These are phyloP conservation scores for Lodderomyces pseudojiufengensis DNA, from an alignment of 1,139 yeast genomes.

Conservation along the genomic window DNA sequence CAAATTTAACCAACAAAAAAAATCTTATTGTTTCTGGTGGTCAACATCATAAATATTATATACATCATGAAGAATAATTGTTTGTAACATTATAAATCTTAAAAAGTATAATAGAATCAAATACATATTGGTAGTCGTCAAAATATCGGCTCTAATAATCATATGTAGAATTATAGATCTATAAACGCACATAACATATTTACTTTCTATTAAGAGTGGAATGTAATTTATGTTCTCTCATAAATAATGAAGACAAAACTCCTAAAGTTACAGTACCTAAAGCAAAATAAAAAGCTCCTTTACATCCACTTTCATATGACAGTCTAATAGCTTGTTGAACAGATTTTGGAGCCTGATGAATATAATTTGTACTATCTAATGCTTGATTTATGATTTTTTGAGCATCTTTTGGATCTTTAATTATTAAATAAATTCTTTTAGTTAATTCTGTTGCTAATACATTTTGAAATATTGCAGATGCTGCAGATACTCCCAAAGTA, in stretches of 20 bases:
- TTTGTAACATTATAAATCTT: not conserved
- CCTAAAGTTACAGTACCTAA: conserved; percentile 37
- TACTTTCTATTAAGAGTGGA: conserved; percentile 35
- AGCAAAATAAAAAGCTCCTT: conserved; percentile 51
- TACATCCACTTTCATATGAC: conserved; percentile 50
- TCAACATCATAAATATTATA: conserved; percentile 38
- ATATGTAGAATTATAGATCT: too few species aligned
- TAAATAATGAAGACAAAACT: conserved; percentile 30
- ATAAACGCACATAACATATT: not conserved
- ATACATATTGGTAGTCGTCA: too few species aligned
- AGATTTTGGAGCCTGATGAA: conserved; percentile 45
- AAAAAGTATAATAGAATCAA: too few species aligned
- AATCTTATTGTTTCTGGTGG: conserved; percentile 35
- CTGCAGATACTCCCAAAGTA: conserved; percentile 66
- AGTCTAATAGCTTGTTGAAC: conserved; percentile 42
- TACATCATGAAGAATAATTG: conserved; percentile 15
- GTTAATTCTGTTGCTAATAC: conserved; percentile 20
- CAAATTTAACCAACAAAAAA: too few species aligned
- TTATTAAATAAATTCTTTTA: conserved; percentile 20
- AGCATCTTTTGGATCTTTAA: conserved; percentile 31
- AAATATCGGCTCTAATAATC: too few species aligned
- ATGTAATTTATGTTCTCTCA: conserved; percentile 45
- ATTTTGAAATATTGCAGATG: conserved; percentile 61
- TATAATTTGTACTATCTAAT: conserved; percentile 54
- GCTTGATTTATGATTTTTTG: conserved; percentile 48